Base-by-base conservation (phyloP, 257 asterid genomes). In the Nicotiana obtusifolia region DNA sequence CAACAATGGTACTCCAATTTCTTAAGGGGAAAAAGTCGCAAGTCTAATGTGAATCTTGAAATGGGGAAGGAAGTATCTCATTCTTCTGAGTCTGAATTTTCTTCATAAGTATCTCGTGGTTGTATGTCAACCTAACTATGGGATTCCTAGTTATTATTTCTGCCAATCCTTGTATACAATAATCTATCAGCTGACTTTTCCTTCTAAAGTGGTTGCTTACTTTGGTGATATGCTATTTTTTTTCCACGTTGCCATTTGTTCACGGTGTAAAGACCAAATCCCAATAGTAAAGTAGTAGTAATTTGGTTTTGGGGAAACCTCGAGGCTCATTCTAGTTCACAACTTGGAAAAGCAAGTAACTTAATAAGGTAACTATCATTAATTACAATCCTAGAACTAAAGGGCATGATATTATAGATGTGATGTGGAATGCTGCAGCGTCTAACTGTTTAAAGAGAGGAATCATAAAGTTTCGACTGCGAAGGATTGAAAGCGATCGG, bases 1-100 rank as follows among this genome's bases (percentile, higher is more conserved):
- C 90, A 90, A 2, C 81, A 30, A 3, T 91, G 92, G 89, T 89
- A 87, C 86, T 80, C 92, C 44, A 69, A 77, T 88, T 90, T 90
- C 87, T 82, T 91, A 81, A 81, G 64, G 84, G 86, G 89, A 57
- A 82, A 59, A 76, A 83, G n/a, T 84, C 35, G 28, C 19, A 76
- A 6, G 54, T 28, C 82, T 56, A n/a, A 64, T 60, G 66, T 69
- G 5, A n/a, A 61, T 64, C 37, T 67, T 20, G 65, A 28, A 37
- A 52, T 80, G 35, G 73, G 67, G 35, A 22, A 37, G 24, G 10
- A 19, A 57, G 64, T 57, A 7, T 19, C 62, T 57, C 10, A 19
- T 57, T 57, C 64, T 19, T 19, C 64, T 2, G 11, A 57, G 9
- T 57, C 64, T 1, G 11, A 19, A 57, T 19, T 59, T n/a, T 20